Conservation (phyloP, 805 yeast genomes). For the Wickerhamiella lipophila region DNA sequence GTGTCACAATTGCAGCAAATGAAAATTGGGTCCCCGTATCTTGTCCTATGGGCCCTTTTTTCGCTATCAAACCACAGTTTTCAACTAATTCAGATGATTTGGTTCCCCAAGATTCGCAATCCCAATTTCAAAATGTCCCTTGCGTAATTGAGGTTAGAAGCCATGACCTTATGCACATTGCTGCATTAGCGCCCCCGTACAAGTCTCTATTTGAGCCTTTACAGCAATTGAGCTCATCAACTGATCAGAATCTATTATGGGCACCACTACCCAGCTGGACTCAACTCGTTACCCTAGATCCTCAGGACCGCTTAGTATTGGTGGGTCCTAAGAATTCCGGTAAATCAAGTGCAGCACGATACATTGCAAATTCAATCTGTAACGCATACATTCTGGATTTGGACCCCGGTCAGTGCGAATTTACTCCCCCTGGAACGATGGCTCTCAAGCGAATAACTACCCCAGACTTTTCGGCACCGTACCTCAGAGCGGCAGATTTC, state of each 20-base stretch:
- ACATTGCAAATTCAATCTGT: slow-evolving; percentile 18
- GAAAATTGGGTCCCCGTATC: slow-evolving; percentile 11
- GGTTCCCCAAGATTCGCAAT: not conserved
- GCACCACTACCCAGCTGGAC: slow-evolving; percentile 2
- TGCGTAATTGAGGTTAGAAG: slow-evolving; percentile 6
- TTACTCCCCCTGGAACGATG: slow-evolving; percentile 56
- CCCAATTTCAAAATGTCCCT: not conserved
- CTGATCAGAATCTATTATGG: slow-evolving; percentile 2
- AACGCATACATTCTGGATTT: slow-evolving; percentile 48
- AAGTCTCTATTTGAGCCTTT: slow-evolving; percentile 18
- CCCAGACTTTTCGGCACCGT: slow-evolving; percentile 31
- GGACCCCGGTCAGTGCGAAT: slow-evolving; percentile 86
- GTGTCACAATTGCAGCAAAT: slow-evolving; percentile 16
- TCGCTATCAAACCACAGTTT: slow-evolving; percentile 14
- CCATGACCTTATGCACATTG: slow-evolving; percentile 5
- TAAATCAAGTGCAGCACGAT: slow-evolving; percentile 59
- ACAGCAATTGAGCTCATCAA: slow-evolving; percentile 3
- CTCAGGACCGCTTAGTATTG: slow-evolving; percentile 27
- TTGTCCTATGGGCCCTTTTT: slow-evolving; percentile 20
- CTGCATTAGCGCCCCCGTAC: slow-evolving; percentile 23
- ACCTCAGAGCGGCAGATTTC: slow-evolving; percentile 24
- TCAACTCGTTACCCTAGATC: not conserved
- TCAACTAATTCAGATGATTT: not conserved
- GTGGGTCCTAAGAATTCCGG: slow-evolving; percentile 70
- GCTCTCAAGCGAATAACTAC: slow-evolving; percentile 35